Conservation (phyloP, 441 rosid species). For the Pelargonium citronellum region DNA sequence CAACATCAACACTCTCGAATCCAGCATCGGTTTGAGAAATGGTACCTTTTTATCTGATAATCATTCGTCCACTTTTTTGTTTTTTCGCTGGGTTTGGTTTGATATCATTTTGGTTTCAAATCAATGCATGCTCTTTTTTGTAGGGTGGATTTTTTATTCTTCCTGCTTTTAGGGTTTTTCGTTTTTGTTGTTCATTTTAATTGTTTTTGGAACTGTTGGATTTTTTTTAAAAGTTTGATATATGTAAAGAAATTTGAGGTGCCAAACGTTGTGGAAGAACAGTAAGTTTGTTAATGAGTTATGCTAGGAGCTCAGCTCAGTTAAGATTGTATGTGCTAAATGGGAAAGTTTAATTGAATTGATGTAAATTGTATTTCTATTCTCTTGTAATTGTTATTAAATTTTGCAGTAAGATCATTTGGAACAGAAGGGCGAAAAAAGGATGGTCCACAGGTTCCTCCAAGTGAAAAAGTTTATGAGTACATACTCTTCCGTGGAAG, state of each 20-base stretch:
- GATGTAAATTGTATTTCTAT: not conserved
- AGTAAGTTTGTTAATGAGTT: not conserved
- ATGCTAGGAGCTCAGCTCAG: not conserved
- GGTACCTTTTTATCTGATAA: conserved; percentile 17
- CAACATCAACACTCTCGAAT: conserved; percentile 41
- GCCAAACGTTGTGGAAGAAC: not conserved
- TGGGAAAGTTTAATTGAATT: not conserved
- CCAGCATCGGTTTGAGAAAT: conserved; percentile 39
- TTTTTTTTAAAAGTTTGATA: not conserved
- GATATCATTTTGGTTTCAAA: not conserved
- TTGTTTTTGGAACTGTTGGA: not conserved
- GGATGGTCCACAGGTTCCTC: conserved; percentile 33
- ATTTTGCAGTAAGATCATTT: conserved; percentile 35
- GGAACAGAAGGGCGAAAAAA: conserved; percentile 41
- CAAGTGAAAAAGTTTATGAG: conserved; percentile 30
- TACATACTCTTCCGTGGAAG: conserved; percentile 36
- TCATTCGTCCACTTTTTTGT: not conserved
- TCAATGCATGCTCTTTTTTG: not conserved
- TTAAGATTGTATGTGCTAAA: not conserved
- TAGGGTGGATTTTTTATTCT: not conserved
- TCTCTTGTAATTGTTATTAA: not conserved
- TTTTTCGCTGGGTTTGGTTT: not conserved
- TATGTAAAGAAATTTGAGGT: not conserved
- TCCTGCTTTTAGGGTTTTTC: not conserved
- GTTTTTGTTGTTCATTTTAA: not conserved